These are phyloP conservation scores for Protomyces arabidopsidicola DNA, from an alignment of 1,139 yeast genomes.

Conservation along the genomic window DNA sequence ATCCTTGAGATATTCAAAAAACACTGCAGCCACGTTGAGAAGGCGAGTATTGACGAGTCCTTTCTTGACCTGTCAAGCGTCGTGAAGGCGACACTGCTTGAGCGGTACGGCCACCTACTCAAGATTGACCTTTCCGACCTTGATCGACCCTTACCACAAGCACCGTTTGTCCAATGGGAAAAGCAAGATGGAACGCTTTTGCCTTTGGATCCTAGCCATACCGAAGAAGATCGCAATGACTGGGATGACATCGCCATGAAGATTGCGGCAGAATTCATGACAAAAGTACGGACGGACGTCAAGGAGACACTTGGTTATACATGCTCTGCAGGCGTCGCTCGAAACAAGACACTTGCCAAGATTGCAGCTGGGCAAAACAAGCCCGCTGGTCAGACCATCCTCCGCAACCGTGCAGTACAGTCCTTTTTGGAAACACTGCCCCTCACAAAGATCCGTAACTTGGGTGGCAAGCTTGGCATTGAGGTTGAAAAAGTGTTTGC, in stretches of 20 bases:
- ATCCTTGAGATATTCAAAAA: conserved; percentile 58
- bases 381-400: conserved; percentile 68
- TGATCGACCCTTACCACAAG: conserved; percentile 23
- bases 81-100: conserved; percentile 42
- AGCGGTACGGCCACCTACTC: conserved; percentile 42
- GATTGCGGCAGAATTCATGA: conserved; percentile 59
- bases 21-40: conserved; percentile 66
- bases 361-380: conserved; percentile 82
- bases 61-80: conserved; percentile 72
- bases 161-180: conserved; percentile 34
- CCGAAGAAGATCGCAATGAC: conserved; percentile 44
- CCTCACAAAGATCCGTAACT: conserved; percentile 73
- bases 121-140: conserved; percentile 16
- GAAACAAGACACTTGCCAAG: conserved; percentile 74
- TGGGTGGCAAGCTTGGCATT: conserved; percentile 87
- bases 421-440: conserved; percentile 58
- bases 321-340: conserved; percentile 82
- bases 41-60: conserved; percentile 94
- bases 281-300: conserved; percentile 52
- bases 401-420: conserved; percentile 49
- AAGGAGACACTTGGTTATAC: conserved; percentile 63
- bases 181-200: conserved; percentile 36
- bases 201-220: conserved; percentile 32
- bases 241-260: conserved; percentile 81
- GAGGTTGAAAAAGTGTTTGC: conserved; percentile 44